Evolutionary conservation across 495 filamentous ascomycete species (phyloP).

Genomic region (Gamarada debralockiae): DNA sequence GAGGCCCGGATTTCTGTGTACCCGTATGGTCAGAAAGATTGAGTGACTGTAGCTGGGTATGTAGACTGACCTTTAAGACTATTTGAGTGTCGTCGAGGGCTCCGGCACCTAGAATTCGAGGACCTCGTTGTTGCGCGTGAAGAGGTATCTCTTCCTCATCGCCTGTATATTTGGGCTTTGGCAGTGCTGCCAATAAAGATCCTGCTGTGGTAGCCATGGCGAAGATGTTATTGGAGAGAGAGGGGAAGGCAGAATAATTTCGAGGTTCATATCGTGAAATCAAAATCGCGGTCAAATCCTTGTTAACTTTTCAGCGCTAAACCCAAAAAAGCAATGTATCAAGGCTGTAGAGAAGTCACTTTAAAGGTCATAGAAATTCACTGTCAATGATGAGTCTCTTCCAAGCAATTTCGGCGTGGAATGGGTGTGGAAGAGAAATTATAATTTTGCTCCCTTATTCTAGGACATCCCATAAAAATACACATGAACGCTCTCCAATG

Average conservation of each 20-base stretch:
- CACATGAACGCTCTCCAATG: slow-evolving; percentile 12
- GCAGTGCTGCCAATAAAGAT: slow-evolving; percentile 76
- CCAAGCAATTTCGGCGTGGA: background rate
- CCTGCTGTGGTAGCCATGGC: slow-evolving; percentile 68
- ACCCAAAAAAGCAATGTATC: too few relatives aligned
- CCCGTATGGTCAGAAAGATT: slow-evolving; percentile 12
- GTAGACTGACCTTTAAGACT: slow-evolving; percentile 63
- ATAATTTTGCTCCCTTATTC: slow-evolving; percentile 7
- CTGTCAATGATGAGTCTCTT: background rate
- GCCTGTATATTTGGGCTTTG: slow-evolving; percentile 83
- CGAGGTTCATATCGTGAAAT: slow-evolving; percentile 2
- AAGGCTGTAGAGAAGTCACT: background rate
- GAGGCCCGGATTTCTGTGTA: slow-evolving; percentile 71
- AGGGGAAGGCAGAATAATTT: slow-evolving; percentile 7
- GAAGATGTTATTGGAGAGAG: slow-evolving; percentile 4
- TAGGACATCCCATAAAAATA: slow-evolving; percentile 14
- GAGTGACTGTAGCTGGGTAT: background rate
- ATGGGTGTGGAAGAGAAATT: background rate
- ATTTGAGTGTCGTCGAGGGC: slow-evolving; percentile 83
- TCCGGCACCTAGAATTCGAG: slow-evolving; percentile 72
- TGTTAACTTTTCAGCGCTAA: too few relatives aligned
- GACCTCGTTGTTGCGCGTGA: slow-evolving; percentile 70
- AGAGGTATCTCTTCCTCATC: slow-evolving; percentile 77
- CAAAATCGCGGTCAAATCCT: too few relatives aligned
- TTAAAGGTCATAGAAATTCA: background rate